A percentile compares a stretch with the other conserved stretches of the same genome.
phyloP scores from a whole-genome alignment of 495 filamentous ascomycete genomes.

The Penicillium canariense region DNA sequence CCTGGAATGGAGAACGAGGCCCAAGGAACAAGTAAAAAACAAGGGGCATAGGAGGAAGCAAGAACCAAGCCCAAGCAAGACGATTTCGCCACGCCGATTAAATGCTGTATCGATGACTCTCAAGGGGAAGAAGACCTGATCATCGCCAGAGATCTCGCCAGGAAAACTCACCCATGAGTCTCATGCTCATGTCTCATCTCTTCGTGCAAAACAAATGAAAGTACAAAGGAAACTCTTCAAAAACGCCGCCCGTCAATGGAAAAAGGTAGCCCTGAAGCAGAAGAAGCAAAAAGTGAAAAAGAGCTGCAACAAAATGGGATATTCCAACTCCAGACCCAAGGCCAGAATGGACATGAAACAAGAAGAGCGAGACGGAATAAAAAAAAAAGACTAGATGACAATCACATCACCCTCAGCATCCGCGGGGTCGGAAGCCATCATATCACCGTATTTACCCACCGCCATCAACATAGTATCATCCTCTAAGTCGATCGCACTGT shows the following conservation, averaged over 20 bases:
- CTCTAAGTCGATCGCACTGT: constrained; percentile 49
- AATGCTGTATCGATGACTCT: constrained; percentile 27
- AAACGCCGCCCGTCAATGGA: constrained; percentile 5
- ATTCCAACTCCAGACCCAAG: constrained; percentile 26
- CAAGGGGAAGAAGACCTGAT: constrained; percentile 5
- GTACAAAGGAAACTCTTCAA: constrained; percentile 16
- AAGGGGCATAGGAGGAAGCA: constrained; percentile 13
- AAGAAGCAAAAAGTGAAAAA: constrained; percentile 19
- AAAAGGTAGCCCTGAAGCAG: constrained; percentile 5
- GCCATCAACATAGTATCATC: constrained; percentile 48
- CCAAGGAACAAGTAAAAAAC: constrained; percentile 11
- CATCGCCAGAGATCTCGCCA: constrained; percentile 5
- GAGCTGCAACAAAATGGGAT: constrained; percentile 14
- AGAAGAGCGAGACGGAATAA: constrained; percentile 11
- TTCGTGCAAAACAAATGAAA: constrained; percentile 26
- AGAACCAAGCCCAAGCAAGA: constrained; percentile 18
- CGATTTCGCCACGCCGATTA: constrained; percentile 27
- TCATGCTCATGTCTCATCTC: constrained; percentile 33
- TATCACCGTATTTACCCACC: constrained; percentile 50
- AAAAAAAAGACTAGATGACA: constrained; percentile 34
- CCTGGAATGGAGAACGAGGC: not conserved
- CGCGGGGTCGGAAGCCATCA: constrained; percentile 49
- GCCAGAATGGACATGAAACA: constrained; percentile 18
- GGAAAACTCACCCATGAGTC: constrained; percentile 14
- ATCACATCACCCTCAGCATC: constrained; percentile 51